Conservation (phyloP, 2,329 filamentous ascomycete species). For the Scytalidium sp. region DNA sequence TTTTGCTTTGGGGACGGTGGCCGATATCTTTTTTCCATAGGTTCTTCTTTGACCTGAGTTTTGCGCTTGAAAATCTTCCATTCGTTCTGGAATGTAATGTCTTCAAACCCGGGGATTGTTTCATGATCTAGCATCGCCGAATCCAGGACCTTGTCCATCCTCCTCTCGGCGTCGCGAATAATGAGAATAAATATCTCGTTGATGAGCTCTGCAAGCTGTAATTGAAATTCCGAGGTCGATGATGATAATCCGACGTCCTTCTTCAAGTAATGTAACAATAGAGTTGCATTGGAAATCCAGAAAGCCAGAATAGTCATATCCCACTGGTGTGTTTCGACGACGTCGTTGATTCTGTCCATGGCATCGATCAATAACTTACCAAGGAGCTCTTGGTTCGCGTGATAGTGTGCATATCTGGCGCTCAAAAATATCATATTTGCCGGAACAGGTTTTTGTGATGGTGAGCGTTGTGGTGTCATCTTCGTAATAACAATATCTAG, state of each 20-base stretch:
- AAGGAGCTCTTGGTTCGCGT: constrained; percentile 82
- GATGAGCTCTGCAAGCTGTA: constrained; percentile 88
- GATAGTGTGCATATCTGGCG: constrained; percentile 94
- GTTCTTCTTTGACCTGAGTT: constrained; percentile 84
- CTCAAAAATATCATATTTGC: constrained; percentile 97
- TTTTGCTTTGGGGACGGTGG: constrained; percentile 91
- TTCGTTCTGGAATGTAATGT: constrained; percentile 95
- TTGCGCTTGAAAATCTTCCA: constrained; percentile 97
- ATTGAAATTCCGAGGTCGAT: constrained; percentile 84
- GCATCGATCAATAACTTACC: constrained; percentile 77
- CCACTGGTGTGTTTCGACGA: constrained; percentile 96
- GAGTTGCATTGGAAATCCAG: constrained; percentile 96
- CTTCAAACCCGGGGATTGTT: constrained; percentile 95
- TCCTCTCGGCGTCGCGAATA: constrained; percentile 89
- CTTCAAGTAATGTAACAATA: constrained; percentile 94
- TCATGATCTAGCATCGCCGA: constrained; percentile 95
- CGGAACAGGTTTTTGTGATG: constrained; percentile 95
- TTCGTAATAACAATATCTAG: constrained; percentile 95
- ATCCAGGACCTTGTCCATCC: constrained; percentile 94
- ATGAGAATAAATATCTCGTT: constrained; percentile 99
- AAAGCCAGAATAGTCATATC: constrained; percentile 99
- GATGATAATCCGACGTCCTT: constrained; percentile 82
- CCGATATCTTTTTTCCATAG: constrained; percentile 83
- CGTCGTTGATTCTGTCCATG: constrained; percentile 94
- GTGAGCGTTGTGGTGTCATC: constrained; percentile 94